A percentile compares a stretch with the other conserved stretches of the same genome.
Conservation (phyloP, 176 grass and related monocot species). For the Oryza glaberrima region DNA sequence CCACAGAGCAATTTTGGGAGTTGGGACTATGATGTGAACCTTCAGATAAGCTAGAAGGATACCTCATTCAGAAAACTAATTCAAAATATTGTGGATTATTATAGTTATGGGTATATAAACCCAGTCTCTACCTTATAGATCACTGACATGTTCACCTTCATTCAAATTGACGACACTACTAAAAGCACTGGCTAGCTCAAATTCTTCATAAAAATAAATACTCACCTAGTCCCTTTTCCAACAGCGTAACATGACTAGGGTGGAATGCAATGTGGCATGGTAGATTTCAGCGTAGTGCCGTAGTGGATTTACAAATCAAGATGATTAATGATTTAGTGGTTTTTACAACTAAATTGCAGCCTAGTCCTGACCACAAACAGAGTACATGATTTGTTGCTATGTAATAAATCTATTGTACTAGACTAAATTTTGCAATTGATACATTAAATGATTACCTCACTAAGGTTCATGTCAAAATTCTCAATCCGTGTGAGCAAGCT, state of each 20-base stretch:
- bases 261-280: neutral
- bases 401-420: slow-evolving; percentile 14
- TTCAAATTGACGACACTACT: slow-evolving; percentile 23
- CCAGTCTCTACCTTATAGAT: neutral
- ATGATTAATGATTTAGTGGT: slow-evolving; percentile 3
- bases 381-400: neutral
- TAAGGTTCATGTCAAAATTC: slow-evolving; percentile 91
- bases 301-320: neutral
- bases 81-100: slow-evolving; percentile 3
- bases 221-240: neutral
- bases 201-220: slow-evolving; percentile 4
- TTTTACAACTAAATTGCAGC: slow-evolving; percentile 12
- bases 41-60: slow-evolving; percentile 32
- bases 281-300: neutral
- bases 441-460: slow-evolving; percentile 66
- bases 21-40: slow-evolving; percentile 21
- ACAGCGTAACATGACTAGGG: neutral
- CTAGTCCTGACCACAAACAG: neutral
- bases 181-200: slow-evolving; percentile 7
- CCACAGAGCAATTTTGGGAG: slow-evolving; percentile 26
- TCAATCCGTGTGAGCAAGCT: slow-evolving; percentile 79
- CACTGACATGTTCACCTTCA: slow-evolving; percentile 12
- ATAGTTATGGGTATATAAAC: slow-evolving; percentile 6
- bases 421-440: slow-evolving; percentile 26
- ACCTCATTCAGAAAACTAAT: slow-evolving; percentile 9